Evolutionary conservation across 192 early-diverging fungal species (phyloP), one percentile per base, ranked within the genome.

Genomic region (Coemansia sp.): DNA sequence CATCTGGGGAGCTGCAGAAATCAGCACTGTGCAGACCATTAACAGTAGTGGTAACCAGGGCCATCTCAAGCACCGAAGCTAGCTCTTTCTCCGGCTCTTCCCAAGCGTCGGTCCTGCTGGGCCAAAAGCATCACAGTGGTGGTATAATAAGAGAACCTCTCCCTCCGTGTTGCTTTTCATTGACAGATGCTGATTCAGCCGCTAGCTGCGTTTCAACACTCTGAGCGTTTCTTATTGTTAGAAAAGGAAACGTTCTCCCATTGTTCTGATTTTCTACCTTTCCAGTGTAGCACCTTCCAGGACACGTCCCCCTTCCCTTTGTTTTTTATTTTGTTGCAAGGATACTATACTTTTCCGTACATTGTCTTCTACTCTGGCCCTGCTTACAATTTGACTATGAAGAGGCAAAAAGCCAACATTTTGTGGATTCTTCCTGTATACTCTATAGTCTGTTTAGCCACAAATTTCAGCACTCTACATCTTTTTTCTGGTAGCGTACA

Each of bases 1-100:
- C 57, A 37, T 56, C 45, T 56, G 37, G 41, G 22, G 16, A 3
- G 8, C 57, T 40, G 57, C 57, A 56, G 55, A 56, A 21, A 56
- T 56, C 55, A 56, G 55, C 55, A 59, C 8, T 15, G 16, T 59
- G 57, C 57, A 59, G 57, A 37, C 57, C 57, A 41, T 26, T 26
- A 12, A 2, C n/a, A 1, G 37, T 16, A 16, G 57, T 41, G 15
- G 57, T 59, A 59, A 59, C 37, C 57, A 39, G 51, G 16, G n/a
- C 13, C n/a, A 59, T 12, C 26, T 13, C 26, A 26, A 22, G n/a
- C 46, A 47, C 43, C 43, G 13, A 45, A 12, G 8, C 13, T 45
- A 12, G 43, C 43, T 5, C 43, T 15, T 45, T 45, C 43, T 7
- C 43, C 8, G 43, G 43, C 32, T 32, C 32, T 4, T 32, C 4